These are phyloP conservation scores for Paramecium caudatum DNA, from an alignment of 73 alveolate genomes.

Conservation along the genomic window DNA sequence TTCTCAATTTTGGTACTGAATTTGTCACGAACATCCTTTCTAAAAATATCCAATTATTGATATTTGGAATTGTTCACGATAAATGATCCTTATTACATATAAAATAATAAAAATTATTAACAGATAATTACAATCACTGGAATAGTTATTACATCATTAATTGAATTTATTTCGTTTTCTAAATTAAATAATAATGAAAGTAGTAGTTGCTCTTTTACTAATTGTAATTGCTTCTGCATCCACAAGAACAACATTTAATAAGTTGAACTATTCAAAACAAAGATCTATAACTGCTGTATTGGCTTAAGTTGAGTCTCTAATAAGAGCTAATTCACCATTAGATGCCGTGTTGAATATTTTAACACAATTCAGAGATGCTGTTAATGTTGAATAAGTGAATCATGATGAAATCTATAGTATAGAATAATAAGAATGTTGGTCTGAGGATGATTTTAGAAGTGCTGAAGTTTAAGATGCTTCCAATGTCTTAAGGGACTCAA, in stretches of 20 bases:
- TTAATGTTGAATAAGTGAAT: constrained; percentile 55
- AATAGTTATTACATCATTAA: not conserved
- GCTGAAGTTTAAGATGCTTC: constrained; percentile 41
- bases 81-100: constrained; percentile 11
- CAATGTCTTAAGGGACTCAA: constrained; percentile 57
- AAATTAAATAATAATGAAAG: not conserved
- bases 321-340: not conserved
- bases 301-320: constrained; percentile 17
- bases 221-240: not conserved
- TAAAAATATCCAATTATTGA: not conserved
- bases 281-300: constrained; percentile 54
- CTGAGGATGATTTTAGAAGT: constrained; percentile 45
- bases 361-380: constrained; percentile 58
- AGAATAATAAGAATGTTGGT: constrained; percentile 26
- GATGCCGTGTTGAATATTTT: constrained; percentile 47
- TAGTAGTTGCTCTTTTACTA: not conserved
- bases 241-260: not conserved
- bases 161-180: not conserved
- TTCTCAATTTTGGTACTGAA: not conserved
- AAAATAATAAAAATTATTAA: not conserved
- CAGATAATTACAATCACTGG: not conserved
- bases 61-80: not conserved
- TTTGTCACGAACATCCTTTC: not conserved
- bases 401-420: constrained; percentile 40
- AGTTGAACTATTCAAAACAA: constrained; percentile 40